A percentile compares a stretch with the other conserved stretches of the same genome.
These are phyloP conservation scores for Nitzschia sp. DNA, from an alignment of 108 stramenopile genomes.

Conservation along the genomic window DNA sequence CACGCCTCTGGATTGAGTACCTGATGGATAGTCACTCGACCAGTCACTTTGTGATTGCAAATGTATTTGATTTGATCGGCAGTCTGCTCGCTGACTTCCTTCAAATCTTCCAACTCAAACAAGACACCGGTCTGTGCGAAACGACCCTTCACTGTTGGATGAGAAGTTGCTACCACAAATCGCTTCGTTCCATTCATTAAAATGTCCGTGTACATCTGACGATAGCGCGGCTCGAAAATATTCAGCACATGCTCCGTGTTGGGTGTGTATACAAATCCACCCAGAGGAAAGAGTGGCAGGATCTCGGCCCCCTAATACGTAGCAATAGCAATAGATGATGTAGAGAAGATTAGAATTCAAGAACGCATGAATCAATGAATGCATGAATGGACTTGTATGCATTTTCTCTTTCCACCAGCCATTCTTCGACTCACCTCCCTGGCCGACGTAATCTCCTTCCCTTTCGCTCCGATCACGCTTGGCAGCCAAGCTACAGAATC, in stretches of 20 bases:
- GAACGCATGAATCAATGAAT: too few relatives aligned
- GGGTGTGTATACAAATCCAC: conserved; percentile 85
- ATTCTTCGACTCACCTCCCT: conserved; percentile 20
- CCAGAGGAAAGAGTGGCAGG: conserved; percentile 84
- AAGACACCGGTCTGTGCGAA: conserved; percentile 82
- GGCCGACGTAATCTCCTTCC: not conserved
- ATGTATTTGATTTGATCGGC: conserved; percentile 86
- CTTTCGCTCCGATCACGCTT: conserved; percentile 41
- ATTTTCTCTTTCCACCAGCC: not conserved
- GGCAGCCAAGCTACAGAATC: conserved; percentile 85
- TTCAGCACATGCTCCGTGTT: conserved; percentile 87
- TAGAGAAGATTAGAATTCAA: not conserved
- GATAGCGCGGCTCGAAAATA: conserved; percentile 91
- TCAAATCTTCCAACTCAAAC: conserved; percentile 81
- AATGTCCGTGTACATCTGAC: conserved; percentile 90
- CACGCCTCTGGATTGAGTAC: conserved; percentile 79
- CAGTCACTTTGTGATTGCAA: conserved; percentile 83
- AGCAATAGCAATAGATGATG: not conserved
- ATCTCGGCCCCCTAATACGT: conserved; percentile 42
- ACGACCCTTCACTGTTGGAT: conserved; percentile 69
- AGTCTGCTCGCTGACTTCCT: conserved; percentile 84
- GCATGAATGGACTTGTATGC: too few relatives aligned
- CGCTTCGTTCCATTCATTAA: conserved; percentile 86
- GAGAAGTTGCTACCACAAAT: conserved; percentile 77
- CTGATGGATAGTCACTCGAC: conserved; percentile 70